Evolutionary conservation across 2,329 filamentous ascomycete species (phyloP).

Genomic region (Aspergillus ibericus): DNA sequence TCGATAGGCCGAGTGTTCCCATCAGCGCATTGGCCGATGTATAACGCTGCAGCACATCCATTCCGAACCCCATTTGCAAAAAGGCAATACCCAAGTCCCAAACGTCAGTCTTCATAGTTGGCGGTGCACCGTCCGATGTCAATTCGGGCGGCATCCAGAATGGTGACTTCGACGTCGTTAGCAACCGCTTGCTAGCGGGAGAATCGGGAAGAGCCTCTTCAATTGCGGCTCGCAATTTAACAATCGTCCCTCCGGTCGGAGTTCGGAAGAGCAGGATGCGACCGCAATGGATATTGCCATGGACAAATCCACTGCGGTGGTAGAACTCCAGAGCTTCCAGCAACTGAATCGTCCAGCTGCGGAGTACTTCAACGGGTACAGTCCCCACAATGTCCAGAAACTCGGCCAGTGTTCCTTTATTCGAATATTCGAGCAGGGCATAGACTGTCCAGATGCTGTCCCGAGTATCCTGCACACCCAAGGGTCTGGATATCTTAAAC

Average conservation of each 20-base stretch:
- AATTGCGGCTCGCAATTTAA: conserved; percentile 55
- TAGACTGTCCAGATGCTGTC: conserved; percentile 67
- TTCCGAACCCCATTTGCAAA: conserved; percentile 89
- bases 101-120: conserved; percentile 77
- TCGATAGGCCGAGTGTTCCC: conserved; percentile 69
- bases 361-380: conserved; percentile 71
- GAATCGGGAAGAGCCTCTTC: conserved; percentile 53
- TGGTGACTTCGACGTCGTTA: conserved; percentile 67
- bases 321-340: conserved; percentile 85
- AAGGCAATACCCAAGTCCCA: conserved; percentile 95
- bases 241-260: conserved; percentile 64
- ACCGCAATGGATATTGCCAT: conserved; percentile 76
- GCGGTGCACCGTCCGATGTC: conserved; percentile 54
- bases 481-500: conserved; percentile 69
- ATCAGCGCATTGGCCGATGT: conserved; percentile 75
- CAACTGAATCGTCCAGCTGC: conserved; percentile 88
- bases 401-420: conserved; percentile 80
- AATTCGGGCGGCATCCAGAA: conserved; percentile 85
- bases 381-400: conserved; percentile 76
- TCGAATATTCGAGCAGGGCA: conserved; percentile 72
- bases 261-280: conserved; percentile 78
- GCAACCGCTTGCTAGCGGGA: conserved; percentile 41
- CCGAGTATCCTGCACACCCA: conserved; percentile 40
- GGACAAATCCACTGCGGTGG: conserved; percentile 79
- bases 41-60: conserved; percentile 73